Percentiles rank a stretch among this genome's conserved stretches.
These are phyloP conservation scores for Prosopis cineraria DNA, from an alignment of 306 rosid genomes.

Conservation along the genomic window DNA sequence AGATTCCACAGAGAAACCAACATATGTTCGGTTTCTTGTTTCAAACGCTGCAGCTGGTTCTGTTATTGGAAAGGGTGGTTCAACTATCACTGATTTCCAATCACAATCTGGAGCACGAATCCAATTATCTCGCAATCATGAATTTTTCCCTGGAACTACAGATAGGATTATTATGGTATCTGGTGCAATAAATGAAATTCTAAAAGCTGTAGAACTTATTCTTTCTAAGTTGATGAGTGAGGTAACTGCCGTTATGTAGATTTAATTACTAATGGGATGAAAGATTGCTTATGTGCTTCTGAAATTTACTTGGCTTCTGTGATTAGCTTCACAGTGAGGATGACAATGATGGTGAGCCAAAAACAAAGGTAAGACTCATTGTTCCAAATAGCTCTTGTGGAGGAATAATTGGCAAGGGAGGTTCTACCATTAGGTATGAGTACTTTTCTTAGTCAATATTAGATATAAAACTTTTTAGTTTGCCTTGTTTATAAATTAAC, in stretches of 20 bases:
- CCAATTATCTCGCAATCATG: conserved; percentile 93
- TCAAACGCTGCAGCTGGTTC: conserved; percentile 99
- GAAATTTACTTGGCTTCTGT: conserved; percentile 28
- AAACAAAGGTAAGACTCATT: conserved; percentile 82
- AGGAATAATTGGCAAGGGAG: conserved; percentile 99
- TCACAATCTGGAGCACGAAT: conserved; percentile 98
- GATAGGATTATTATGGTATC: conserved; percentile 98
- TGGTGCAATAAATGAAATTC: conserved; percentile 75
- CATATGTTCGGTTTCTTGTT: conserved; percentile 90
- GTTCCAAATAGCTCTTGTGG: conserved; percentile 99
- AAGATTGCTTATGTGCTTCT: conserved; percentile 28
- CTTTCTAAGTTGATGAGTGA: conserved; percentile 91
- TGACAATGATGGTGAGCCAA: conserved; percentile 79
- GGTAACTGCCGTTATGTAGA: conserved; percentile 53
- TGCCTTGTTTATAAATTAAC: conserved; percentile 22
- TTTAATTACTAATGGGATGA: conserved; percentile 27
- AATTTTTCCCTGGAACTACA: conserved; percentile 98
- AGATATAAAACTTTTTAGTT: conserved; percentile 21
- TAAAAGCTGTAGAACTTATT: conserved; percentile 87
- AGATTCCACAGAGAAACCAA: conserved; percentile 84
- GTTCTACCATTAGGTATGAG: conserved; percentile 90
- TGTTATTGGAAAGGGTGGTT: conserved; percentile 99
- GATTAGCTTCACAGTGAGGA: conserved; percentile 84
- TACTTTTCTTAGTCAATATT: conserved; percentile 23
- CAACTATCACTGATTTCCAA: conserved; percentile 98